Percentiles rank a stretch among this genome's conserved stretches.
phyloP scores from a whole-genome alignment of 805 yeast genomes.

The Vanderwaltozyma yarrowii region DNA sequence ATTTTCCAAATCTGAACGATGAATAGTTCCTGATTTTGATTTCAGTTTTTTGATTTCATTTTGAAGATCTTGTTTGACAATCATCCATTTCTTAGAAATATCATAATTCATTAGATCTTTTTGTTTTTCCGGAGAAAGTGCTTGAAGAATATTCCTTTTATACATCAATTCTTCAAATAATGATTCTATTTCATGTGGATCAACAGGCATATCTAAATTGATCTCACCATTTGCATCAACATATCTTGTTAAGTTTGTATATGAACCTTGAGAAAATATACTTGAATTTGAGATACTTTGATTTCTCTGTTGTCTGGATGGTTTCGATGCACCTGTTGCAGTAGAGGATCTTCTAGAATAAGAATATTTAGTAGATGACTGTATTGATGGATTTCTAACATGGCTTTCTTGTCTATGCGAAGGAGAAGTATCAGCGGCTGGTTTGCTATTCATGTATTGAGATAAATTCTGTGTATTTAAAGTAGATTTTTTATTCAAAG shows the following conservation, averaged over 20 bases:
- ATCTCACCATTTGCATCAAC: slow-evolving; percentile 25
- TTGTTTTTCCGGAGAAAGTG: slow-evolving; percentile 61
- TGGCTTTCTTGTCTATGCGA: slow-evolving; percentile 4
- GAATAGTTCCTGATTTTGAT: background rate
- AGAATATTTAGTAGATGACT: slow-evolving; percentile 21
- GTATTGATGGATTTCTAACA: slow-evolving; percentile 14
- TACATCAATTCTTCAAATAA: slow-evolving; percentile 75
- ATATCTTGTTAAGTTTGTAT: slow-evolving; percentile 19
- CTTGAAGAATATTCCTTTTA: slow-evolving; percentile 59
- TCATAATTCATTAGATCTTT: slow-evolving; percentile 67
- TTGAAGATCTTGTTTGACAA: slow-evolving; percentile 75
- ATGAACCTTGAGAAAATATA: slow-evolving; percentile 20
- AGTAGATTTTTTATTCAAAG: slow-evolving; percentile 21
- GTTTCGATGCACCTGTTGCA: slow-evolving; percentile 1
- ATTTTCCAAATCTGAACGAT: background rate
- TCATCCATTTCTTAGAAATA: slow-evolving; percentile 80
- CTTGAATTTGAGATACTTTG: slow-evolving; percentile 17
- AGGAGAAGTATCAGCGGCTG: background rate
- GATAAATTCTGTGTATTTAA: slow-evolving; percentile 23
- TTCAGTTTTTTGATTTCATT: slow-evolving; percentile 57
- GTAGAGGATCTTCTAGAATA: slow-evolving; percentile 6
- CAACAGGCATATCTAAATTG: slow-evolving; percentile 54
- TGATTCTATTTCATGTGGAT: slow-evolving; percentile 55
- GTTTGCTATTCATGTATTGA: slow-evolving; percentile 17
- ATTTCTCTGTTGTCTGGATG: slow-evolving; percentile 21